These are phyloP conservation scores for Tubosaeta brunneosetosa DNA, from an alignment of 768 basidiomycete genomes.

Conservation along the genomic window DNA sequence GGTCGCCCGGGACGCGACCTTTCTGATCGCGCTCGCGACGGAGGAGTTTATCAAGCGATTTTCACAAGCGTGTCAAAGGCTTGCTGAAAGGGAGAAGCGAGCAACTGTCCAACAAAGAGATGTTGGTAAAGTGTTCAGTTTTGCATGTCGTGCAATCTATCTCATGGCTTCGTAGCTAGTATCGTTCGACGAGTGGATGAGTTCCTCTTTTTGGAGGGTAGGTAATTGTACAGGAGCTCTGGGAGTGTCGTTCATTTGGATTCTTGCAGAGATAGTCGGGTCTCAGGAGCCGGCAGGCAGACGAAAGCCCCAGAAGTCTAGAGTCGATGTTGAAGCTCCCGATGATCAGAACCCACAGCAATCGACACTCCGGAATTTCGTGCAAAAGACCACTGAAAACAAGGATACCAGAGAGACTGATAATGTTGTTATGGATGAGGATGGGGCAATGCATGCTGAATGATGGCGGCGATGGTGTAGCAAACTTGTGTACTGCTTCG, in stretches of 20 bases:
- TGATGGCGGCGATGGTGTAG: slow-evolving; percentile 12
- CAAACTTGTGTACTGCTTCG: neutral
- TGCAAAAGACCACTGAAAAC: slow-evolving; percentile 28
- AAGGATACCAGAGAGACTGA: slow-evolving; percentile 19
- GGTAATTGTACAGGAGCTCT: neutral
- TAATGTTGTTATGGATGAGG: slow-evolving; percentile 52
- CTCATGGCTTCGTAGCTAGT: slow-evolving; percentile 39
- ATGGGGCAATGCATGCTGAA: slow-evolving; percentile 52
- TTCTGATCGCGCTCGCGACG: slow-evolving; percentile 77
- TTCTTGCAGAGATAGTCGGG: slow-evolving; percentile 51
- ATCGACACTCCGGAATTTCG: slow-evolving; percentile 49
- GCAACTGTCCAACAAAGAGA: slow-evolving; percentile 76
- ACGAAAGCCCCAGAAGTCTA: slow-evolving; percentile 37
- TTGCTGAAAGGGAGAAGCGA: slow-evolving; percentile 68
- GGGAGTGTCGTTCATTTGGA: neutral
- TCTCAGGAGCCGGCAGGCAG: slow-evolving; percentile 46
- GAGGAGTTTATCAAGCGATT: slow-evolving; percentile 84
- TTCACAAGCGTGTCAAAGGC: slow-evolving; percentile 62
- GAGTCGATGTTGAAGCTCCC: slow-evolving; percentile 10
- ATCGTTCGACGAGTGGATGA: slow-evolving; percentile 67
- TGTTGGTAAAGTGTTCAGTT: slow-evolving; percentile 49
- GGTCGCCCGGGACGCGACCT: slow-evolving; percentile 70
- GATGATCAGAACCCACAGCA: slow-evolving; percentile 21
- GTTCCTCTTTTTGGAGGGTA: slow-evolving; percentile 76
- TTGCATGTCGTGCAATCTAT: neutral